Conservation (phyloP, 139 green algal genomes). For the Coccomyxa sp. region DNA sequence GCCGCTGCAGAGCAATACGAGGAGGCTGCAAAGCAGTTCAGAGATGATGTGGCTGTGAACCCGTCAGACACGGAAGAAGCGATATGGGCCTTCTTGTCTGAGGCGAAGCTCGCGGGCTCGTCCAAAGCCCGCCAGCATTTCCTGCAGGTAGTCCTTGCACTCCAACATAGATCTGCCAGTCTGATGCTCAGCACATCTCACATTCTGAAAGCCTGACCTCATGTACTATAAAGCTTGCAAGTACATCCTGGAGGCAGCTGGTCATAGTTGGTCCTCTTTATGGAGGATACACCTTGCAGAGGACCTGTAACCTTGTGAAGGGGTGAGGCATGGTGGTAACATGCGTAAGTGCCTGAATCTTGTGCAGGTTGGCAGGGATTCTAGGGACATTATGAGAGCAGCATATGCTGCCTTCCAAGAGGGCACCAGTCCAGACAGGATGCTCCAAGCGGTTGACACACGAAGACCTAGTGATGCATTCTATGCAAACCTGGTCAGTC, state of each 20-base stretch:
- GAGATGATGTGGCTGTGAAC: slow-evolving; percentile 82
- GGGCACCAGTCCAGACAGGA: slow-evolving; percentile 2
- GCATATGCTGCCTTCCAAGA: slow-evolving; percentile 41
- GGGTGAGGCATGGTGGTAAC: background rate
- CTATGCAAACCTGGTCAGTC: slow-evolving; percentile 51
- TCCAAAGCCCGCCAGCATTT: slow-evolving; percentile 60
- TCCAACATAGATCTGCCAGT: no score
- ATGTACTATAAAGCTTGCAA: no score
- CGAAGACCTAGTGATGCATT: slow-evolving; percentile 46
- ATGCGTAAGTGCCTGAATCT: no score
- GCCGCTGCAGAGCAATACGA: slow-evolving; percentile 17
- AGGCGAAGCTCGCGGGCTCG: slow-evolving; percentile 57
- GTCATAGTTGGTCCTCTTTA: background rate
- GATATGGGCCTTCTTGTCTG: slow-evolving; percentile 83
- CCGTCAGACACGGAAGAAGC: slow-evolving; percentile 89
- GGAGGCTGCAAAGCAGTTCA: slow-evolving; percentile 54
- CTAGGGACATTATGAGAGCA: slow-evolving; percentile 70
- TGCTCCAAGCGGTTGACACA: slow-evolving; percentile 17
- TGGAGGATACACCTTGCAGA: background rate
- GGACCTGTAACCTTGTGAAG: background rate
- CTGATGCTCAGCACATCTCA: no score
- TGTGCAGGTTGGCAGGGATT: slow-evolving; percentile 65
- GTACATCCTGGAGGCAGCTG: background rate
- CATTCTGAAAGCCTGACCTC: no score
- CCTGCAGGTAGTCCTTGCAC: background rate